Evolutionary conservation across 2,329 filamentous ascomycete genomes (phyloP).

Genomic region (Neonectria punicea): DNA sequence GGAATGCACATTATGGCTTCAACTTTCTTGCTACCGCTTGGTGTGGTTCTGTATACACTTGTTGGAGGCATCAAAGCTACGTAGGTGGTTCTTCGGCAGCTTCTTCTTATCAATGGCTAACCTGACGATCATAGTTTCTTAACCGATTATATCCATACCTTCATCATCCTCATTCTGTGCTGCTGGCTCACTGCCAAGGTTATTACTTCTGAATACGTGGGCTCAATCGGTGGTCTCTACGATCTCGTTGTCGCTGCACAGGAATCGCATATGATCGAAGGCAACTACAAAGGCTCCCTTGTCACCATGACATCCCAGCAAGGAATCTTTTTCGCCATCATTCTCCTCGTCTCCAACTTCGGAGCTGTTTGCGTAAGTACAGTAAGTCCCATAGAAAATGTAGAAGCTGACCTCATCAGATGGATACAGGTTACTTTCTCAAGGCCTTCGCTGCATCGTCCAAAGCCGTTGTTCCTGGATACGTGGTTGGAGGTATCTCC

Average conservation of each 20-base stretch:
- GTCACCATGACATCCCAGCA: conserved; percentile 79
- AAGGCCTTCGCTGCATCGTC: too few relatives aligned
- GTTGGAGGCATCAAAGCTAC: conserved; percentile 85
- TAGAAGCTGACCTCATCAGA: too few relatives aligned
- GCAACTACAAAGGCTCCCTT: conserved; percentile 84
- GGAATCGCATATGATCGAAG: conserved; percentile 75
- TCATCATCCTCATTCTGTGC: conserved; percentile 83
- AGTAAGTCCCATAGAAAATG: too few relatives aligned
- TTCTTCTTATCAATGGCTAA: too few relatives aligned
- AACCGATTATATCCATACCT: conserved; percentile 86
- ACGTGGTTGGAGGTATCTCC: too few relatives aligned
- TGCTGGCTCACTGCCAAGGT: conserved; percentile 84
- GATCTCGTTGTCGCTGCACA: conserved; percentile 78
- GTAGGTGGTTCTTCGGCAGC: not conserved
- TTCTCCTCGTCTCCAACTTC: conserved; percentile 85
- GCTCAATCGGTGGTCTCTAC: conserved; percentile 80
- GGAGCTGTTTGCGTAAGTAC: conserved; percentile 65
- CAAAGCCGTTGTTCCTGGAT: too few relatives aligned
- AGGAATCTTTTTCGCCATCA: conserved; percentile 88
- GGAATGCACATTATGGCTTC: conserved; percentile 73
- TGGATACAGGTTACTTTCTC: too few relatives aligned
- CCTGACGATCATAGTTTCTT: conserved; percentile 60
- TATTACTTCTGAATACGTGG: conserved; percentile 78
- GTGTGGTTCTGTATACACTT: conserved; percentile 76
- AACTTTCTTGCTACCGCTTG: conserved; percentile 83